Conservation (phyloP, 345 rosid species). For the Arabidopsis thaliana region DNA sequence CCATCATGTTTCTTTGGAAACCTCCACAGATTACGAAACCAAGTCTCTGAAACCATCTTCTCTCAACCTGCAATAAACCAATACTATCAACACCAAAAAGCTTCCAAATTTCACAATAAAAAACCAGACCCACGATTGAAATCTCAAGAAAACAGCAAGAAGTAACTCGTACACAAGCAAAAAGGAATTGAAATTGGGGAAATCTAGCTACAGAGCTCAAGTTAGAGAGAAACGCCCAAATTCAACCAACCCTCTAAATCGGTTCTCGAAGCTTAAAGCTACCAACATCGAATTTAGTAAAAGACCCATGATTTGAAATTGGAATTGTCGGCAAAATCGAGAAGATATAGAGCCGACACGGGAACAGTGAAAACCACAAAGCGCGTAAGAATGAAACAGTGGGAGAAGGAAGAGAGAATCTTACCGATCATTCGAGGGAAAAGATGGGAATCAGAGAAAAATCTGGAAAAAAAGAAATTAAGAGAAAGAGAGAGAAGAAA, state of each 20-base stretch:
- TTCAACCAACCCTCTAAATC: conserved; percentile 24
- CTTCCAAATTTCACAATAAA: background rate
- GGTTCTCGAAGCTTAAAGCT: conserved; percentile 3
- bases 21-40: conserved; percentile 89
- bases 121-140: background rate
- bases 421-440: conserved; percentile 64
- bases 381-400: conserved; percentile 15
- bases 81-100: background rate
- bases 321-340: conserved; percentile 38
- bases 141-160: conserved; percentile 13
- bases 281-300: conserved; percentile 4
- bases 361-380: conserved; percentile 18
- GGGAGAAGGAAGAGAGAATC: conserved; percentile 40
- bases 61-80: conserved; percentile 33
- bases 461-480: conserved; percentile 17
- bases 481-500: conserved; percentile 38
- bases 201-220: conserved; percentile 31
- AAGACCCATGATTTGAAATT: background rate
- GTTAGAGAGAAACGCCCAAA: background rate
- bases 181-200: background rate
- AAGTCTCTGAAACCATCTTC: conserved; percentile 82
- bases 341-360: background rate
- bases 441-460: conserved; percentile 44
- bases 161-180: conserved; percentile 19
- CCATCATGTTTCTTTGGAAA: conserved; percentile 62